Evolutionary conservation across 371 early-diverging fungal species (phyloP).

Genomic region (Phascolomyces articulosus): DNA sequence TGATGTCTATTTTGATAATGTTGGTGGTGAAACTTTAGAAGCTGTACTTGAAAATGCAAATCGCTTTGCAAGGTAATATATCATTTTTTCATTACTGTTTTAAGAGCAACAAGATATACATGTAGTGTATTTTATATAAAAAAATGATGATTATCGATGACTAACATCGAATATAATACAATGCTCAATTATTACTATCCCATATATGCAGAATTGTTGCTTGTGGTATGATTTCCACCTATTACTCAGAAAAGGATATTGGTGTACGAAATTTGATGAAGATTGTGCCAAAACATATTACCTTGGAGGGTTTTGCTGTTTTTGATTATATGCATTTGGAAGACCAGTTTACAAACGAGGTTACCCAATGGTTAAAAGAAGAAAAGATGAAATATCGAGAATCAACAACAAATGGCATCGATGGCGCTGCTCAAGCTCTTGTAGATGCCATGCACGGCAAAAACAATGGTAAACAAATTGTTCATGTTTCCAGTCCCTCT

Average conservation of each 20-base stretch:
- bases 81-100: no score
- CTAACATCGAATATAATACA: neutral
- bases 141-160: neutral
- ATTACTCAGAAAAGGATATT: conserved; percentile 48
- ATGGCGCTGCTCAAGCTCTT: conserved; percentile 77
- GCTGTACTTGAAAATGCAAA: conserved; percentile 58
- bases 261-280: conserved; percentile 37
- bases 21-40: conserved; percentile 62
- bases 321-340: conserved; percentile 21
- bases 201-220: conserved; percentile 42
- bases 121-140: no score
- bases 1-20: conserved; percentile 52
- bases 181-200: no score
- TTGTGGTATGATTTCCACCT: conserved; percentile 75
- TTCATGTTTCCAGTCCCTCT: conserved; percentile 60
- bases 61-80: conserved; percentile 44
- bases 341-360: conserved; percentile 58
- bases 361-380: conserved; percentile 64
- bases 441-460: conserved; percentile 75
- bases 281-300: conserved; percentile 47
- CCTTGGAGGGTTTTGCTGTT: conserved; percentile 69
- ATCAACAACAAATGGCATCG: conserved; percentile 73
- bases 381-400: conserved; percentile 71
- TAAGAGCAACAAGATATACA: no score
- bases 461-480: conserved; percentile 84